Evolutionary conservation across 2,329 filamentous ascomycete genomes (phyloP).

Genomic region (Colletotrichum sublineola): DNA sequence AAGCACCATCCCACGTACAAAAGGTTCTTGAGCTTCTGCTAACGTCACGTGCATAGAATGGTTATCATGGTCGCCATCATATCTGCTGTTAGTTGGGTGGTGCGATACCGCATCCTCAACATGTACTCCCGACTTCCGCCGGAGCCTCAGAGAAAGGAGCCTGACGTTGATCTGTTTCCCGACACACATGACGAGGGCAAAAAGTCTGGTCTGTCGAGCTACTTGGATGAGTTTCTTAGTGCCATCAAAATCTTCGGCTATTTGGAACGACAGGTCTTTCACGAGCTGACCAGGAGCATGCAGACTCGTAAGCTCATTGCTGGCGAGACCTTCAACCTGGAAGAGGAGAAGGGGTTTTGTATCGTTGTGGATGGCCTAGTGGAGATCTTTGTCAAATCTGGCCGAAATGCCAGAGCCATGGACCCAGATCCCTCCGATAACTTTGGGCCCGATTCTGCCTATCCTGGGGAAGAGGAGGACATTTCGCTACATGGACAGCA

Average conservation of each 20-base stretch:
- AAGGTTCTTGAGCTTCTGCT: slow-evolving; percentile 34
- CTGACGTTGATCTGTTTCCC: slow-evolving; percentile 93
- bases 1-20: slow-evolving; percentile 52
- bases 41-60: slow-evolving; percentile 63
- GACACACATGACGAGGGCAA: slow-evolving; percentile 90
- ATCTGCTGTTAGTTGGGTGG: slow-evolving; percentile 92
- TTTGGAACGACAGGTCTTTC: slow-evolving; percentile 94
- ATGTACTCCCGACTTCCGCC: slow-evolving; percentile 96
- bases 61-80: slow-evolving; percentile 82
- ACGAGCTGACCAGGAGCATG: slow-evolving; percentile 97
- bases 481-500: slow-evolving; percentile 75
- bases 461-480: slow-evolving; percentile 76
- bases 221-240: slow-evolving; percentile 96
- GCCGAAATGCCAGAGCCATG: slow-evolving; percentile 62
- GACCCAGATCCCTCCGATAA: slow-evolving; percentile 52
- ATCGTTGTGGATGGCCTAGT: slow-evolving; percentile 96
- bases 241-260: slow-evolving; percentile 99
- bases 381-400: slow-evolving; percentile 98
- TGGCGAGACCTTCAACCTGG: slow-evolving; percentile 92
- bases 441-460: slow-evolving; percentile 57
- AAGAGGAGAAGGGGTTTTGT: slow-evolving; percentile 98
- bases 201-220: slow-evolving; percentile 94
- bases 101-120: slow-evolving; percentile 95
- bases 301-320: slow-evolving; percentile 97
- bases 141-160: slow-evolving; percentile 95